Evolutionary conservation across 2,329 filamentous ascomycete genomes (phyloP), one percentile per base, ranked within the genome.

Genomic region (Colletotrichum liriopes): DNA sequence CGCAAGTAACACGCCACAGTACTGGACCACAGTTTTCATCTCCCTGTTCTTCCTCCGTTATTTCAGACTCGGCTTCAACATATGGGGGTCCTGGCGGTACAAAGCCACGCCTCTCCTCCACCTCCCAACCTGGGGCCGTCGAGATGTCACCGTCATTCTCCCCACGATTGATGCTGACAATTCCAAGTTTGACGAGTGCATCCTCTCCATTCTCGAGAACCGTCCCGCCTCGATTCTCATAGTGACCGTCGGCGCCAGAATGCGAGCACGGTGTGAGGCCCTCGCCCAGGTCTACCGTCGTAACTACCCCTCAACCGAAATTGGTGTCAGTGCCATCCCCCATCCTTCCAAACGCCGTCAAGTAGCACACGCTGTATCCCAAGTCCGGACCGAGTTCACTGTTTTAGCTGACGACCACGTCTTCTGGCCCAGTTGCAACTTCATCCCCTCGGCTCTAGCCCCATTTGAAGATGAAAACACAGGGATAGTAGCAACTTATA

Each of bases 401-500:
- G 79, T 88, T 8, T 77, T 86, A 2, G 80, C 84, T 18, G 88
- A 90, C 72, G 88, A 90, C 76, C 86, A 88, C 73, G 87, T 88
- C 20, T 84, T 86, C 75, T 90, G 86, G 87, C 81, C 82, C 1
- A 76, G 75, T 5, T 41, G 73, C 0, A 72, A 72, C 0, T 87
- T 88, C 72, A 79, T 90, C 1, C 56, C 76, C 0, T 78, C 82
- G 0, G 73, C 86, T 0, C 77, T 90, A 0, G 84, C 85, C 0
- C 81, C 85, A 0, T 86, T 87, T 35, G 79, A 84, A 58, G 80
- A 90, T 41, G 65, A 75, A 1, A 67, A 74, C 0, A 85, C 91
- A 1, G 90, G 88, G 1, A 81, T 87, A 9, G 89, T 90, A 0
- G 89, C 86, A 0, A 90, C 89, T 8, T 86, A 85, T 76, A 91